Evolutionary conservation across 805 yeast genomes (phyloP), one percentile per base, ranked within the genome.

Genomic region (Yarrowia bubula): DNA sequence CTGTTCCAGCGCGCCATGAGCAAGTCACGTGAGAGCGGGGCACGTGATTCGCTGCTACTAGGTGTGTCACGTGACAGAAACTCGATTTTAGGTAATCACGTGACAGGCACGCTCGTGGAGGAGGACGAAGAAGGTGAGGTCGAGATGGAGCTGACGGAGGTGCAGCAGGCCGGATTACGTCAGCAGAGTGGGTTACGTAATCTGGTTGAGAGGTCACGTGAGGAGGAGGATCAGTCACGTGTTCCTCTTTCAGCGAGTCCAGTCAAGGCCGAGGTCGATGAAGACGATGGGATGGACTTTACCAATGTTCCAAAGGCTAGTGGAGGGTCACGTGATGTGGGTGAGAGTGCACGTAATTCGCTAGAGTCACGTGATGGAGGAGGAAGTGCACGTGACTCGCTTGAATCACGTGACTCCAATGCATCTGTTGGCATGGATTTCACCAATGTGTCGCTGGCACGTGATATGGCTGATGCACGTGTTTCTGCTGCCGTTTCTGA

Each of bases 1-100:
- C 61, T 55, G 13, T 55, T 55, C 61, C 46, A 55, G 31, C 37
- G 61, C n/a, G 47, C 47, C 22, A 55, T 55, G 46, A 41, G 61
- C 47, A 38, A 41, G 47, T 28, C 46, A 8, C 38, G 47, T 11
- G 61, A 55, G 28, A 41, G 61, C 11, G 61, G 47, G 7, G 47
- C 61, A 4, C 61, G 61, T 11, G 61, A 55, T 7, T 55, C 61
- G 15, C 15, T 55, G 31, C 15, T 39, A 4, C 13, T 31, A 17
- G 46, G 31, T 0, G 17, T 17, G 4, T 1, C 55, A 31, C 60
- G 60, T 22, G 60, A 51, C 14, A n/a, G 60, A 3, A 51, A 51
- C 28, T 38, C 44, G 13, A 51, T 51, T 10, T 5, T 51, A 3
- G 60, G 60, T 3, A 41, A 41, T 33, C 55, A 48, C 37, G 53